These are phyloP conservation scores for Mycena polygramma DNA, from an alignment of 768 basidiomycete species.

Conservation along the genomic window DNA sequence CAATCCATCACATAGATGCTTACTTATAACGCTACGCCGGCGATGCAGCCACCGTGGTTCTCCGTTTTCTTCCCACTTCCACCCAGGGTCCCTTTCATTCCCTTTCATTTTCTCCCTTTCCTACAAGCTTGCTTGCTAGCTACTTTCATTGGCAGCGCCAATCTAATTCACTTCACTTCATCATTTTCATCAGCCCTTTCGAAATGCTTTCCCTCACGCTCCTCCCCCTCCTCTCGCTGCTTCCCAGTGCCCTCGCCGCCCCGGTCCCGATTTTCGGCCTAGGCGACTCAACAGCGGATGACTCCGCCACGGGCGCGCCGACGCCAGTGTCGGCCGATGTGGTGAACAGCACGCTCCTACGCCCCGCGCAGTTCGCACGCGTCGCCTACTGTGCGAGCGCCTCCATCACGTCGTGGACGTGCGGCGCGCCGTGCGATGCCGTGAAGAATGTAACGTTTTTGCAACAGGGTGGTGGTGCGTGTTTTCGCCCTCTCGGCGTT, in stretches of 20 bases:
- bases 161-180: no score
- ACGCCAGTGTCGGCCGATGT: slow-evolving; percentile 21
- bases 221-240: slow-evolving; percentile 28
- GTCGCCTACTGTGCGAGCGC: slow-evolving; percentile 53
- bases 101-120: no score
- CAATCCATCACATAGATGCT: no score
- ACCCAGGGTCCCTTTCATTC: no score
- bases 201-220: slow-evolving; percentile 3
- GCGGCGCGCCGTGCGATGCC: slow-evolving; percentile 30
- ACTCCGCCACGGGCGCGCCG: slow-evolving; percentile 18
- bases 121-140: no score
- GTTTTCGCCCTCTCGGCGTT: slow-evolving; percentile 1
- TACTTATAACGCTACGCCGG: no score
- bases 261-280: slow-evolving; percentile 26
- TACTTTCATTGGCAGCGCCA: no score
- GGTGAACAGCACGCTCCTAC: slow-evolving; percentile 32
- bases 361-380: slow-evolving; percentile 52
- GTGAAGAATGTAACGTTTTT: slow-evolving; percentile 28
- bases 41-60: no score
- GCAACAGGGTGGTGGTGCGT: slow-evolving; percentile 52
- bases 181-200: no score
- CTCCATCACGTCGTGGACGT: slow-evolving; percentile 46
- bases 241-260: slow-evolving; percentile 9
- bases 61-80: no score
- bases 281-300: slow-evolving; percentile 1